Evolutionary conservation across 805 yeast species (phyloP).

Genomic region (Candida methanosorbosa): DNA sequence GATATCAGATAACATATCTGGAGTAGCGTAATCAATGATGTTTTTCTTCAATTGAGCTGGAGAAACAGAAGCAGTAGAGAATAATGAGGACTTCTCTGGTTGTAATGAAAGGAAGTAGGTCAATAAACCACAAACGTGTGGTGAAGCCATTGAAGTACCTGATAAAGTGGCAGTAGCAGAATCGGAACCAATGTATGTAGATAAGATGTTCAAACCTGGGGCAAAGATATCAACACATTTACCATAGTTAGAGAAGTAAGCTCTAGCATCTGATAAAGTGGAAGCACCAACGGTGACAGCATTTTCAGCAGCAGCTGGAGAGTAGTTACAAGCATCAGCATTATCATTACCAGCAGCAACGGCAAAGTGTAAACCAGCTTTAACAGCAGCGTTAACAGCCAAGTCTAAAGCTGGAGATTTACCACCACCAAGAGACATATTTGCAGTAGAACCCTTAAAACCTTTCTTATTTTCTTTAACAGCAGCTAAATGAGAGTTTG

Average conservation of each 20-base stretch:
- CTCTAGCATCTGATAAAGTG: slow-evolving; percentile 80
- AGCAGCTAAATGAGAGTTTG: slow-evolving; percentile 52
- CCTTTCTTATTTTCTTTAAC: slow-evolving; percentile 47
- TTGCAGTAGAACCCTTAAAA: slow-evolving; percentile 79
- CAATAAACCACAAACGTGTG: slow-evolving; percentile 88
- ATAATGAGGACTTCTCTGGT: slow-evolving; percentile 64
- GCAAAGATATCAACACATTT: slow-evolving; percentile 94
- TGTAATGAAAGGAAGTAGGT: slow-evolving; percentile 83
- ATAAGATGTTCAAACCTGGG: slow-evolving; percentile 85
- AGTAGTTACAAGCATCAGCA: slow-evolving; percentile 84
- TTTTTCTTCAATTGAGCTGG: slow-evolving; percentile 74
- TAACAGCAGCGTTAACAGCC: slow-evolving; percentile 86
- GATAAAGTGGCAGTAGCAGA: slow-evolving; percentile 75
- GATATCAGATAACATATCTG: slow-evolving; percentile 48
- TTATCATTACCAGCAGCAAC: slow-evolving; percentile 97
- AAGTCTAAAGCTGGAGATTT: slow-evolving; percentile 77
- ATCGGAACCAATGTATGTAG: slow-evolving; percentile 74
- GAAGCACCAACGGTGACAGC: slow-evolving; percentile 96
- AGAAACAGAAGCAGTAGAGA: slow-evolving; percentile 48
- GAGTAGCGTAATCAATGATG: slow-evolving; percentile 60
- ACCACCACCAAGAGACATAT: slow-evolving; percentile 94
- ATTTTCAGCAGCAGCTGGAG: slow-evolving; percentile 81
- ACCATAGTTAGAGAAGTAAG: slow-evolving; percentile 93
- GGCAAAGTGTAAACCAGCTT: slow-evolving; percentile 84
- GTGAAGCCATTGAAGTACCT: slow-evolving; percentile 98